These are phyloP conservation scores for Aspergillus amoenus DNA, from an alignment of 2,329 filamentous ascomycete genomes.

Conservation along the genomic window DNA sequence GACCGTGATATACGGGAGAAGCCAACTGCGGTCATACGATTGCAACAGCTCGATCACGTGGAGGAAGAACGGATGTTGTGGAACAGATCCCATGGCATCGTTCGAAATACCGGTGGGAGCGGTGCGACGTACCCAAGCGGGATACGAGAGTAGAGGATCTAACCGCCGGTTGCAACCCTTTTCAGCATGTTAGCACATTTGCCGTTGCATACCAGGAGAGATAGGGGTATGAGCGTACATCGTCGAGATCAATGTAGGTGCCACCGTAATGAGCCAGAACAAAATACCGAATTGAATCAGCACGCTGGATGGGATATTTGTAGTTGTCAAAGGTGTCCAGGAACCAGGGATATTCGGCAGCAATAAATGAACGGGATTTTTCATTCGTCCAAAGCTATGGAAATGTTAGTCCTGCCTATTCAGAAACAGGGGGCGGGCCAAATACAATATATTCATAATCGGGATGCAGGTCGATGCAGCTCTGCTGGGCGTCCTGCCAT, in stretches of 20 bases:
- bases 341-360: slow-evolving; percentile 74
- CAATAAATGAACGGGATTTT: slow-evolving; percentile 68
- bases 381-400: slow-evolving; percentile 72
- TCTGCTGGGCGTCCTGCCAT: slow-evolving; percentile 66
- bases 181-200: slow-evolving; percentile 13
- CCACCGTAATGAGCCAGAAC: slow-evolving; percentile 74
- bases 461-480: slow-evolving; percentile 65
- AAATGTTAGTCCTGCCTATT: slow-evolving; percentile 15
- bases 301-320: slow-evolving; percentile 71
- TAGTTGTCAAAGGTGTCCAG: slow-evolving; percentile 72
- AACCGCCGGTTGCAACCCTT: slow-evolving; percentile 66
- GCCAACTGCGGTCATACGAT: slow-evolving; percentile 67
- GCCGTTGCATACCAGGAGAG: too few species aligned
- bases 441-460: slow-evolving; percentile 73
- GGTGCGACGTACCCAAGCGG: slow-evolving; percentile 69
- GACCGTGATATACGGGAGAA: slow-evolving; percentile 71
- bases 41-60: slow-evolving; percentile 67
- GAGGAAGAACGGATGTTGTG: slow-evolving; percentile 72
- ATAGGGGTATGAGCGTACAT: slow-evolving; percentile 44
- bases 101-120: slow-evolving; percentile 77
- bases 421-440: background rate
- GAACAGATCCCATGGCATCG: slow-evolving; percentile 73
- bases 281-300: slow-evolving; percentile 78
- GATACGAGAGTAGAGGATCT: slow-evolving; percentile 67
- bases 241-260: slow-evolving; percentile 78